Evolutionary conservation across 1,139 yeast species (phyloP).

Genomic region (Nadsonia starkeyi-henricii): DNA sequence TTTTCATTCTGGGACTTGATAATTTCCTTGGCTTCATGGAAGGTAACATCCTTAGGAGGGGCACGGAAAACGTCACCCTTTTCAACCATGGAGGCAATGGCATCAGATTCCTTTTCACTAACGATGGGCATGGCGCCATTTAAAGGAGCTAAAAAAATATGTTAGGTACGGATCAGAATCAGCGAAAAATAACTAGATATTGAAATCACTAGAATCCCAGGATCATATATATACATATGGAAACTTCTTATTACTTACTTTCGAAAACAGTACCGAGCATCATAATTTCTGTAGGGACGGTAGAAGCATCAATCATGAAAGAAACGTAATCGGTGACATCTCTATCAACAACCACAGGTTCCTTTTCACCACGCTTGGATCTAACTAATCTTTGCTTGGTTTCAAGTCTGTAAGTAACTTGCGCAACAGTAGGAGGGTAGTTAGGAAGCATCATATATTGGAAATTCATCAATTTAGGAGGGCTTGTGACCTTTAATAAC

Average conservation of each 20-base stretch:
- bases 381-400: conserved; percentile 57
- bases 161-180: conserved; percentile 1
- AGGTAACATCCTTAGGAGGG: conserved; percentile 13
- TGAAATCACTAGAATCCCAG: no score
- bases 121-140: conserved; percentile 24
- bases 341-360: conserved; percentile 37
- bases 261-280: conserved; percentile 78
- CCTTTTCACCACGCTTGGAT: conserved; percentile 21
- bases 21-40: background rate
- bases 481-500: conserved; percentile 47
- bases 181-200: no score
- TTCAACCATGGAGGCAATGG: conserved; percentile 24
- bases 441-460: conserved; percentile 55
- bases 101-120: conserved; percentile 14
- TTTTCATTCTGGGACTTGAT: background rate
- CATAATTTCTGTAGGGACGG: conserved; percentile 39
- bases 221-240: no score
- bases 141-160: conserved; percentile 15
- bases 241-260: conserved; percentile 22
- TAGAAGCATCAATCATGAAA: conserved; percentile 59
- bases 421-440: conserved; percentile 48
- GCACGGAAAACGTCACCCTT: conserved; percentile 28
- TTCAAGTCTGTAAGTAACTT: conserved; percentile 61
- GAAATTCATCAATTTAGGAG: conserved; percentile 61
- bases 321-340: conserved; percentile 63